These are phyloP conservation scores for Meripilus lineatus DNA, from an alignment of 1,284 basidiomycete species.

Conservation along the genomic window DNA sequence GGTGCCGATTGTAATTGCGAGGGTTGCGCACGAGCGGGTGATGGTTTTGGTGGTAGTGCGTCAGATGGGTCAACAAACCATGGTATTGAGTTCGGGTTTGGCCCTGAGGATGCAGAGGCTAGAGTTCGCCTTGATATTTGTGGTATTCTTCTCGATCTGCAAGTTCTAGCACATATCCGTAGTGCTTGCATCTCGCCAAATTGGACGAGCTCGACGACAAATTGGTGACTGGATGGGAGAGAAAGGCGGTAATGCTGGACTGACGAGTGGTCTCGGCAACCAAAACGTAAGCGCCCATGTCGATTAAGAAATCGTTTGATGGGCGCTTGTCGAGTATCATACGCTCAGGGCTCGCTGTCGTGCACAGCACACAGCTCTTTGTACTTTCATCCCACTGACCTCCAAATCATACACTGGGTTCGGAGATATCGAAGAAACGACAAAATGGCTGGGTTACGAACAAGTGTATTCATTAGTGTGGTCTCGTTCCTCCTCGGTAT, in stretches of 20 bases:
- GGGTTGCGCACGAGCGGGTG: conserved; percentile 7
- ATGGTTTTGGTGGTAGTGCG: conserved; percentile 4
- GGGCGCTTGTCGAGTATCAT: no score
- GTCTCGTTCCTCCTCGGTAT: conserved; percentile 79
- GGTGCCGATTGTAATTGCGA: conserved; percentile 28
- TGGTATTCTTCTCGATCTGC: neutral
- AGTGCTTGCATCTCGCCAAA: neutral
- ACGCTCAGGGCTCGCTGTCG: no score
- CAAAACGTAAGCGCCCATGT: conserved; percentile 1
- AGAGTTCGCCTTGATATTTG: neutral
- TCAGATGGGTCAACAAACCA: conserved; percentile 52
- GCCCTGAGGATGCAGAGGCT: neutral
- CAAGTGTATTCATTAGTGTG: conserved; percentile 63
- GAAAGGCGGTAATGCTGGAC: conserved; percentile 2
- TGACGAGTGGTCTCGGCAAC: no score
- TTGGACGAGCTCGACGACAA: neutral
- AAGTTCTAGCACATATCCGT: neutral
- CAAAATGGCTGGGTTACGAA: conserved; percentile 49
- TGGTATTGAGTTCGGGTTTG: conserved; percentile 24
- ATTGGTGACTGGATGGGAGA: no score
- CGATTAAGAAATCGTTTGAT: neutral
- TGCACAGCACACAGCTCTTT: no score
- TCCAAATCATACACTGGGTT: no score
- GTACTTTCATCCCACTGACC: no score
- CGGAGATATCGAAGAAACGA: no score